Evolutionary conservation across 140 eudicot genomes (phyloP).

Genomic region (Senecio squalidus): DNA sequence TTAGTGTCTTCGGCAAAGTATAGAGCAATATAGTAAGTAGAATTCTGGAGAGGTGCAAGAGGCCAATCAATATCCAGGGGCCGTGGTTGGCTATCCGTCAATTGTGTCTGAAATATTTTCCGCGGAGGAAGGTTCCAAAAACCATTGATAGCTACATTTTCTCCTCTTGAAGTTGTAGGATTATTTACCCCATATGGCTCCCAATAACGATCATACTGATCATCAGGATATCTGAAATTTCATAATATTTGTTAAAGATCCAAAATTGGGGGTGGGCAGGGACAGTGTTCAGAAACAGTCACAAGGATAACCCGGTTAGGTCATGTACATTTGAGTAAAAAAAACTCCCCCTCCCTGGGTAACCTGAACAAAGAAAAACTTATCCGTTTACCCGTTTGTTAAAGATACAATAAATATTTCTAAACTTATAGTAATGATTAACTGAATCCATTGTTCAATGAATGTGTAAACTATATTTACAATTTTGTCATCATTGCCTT

Average conservation of each 20-base stretch:
- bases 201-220: conserved; percentile 82
- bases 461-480: no score
- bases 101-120: conserved; percentile 59
- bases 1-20: conserved; percentile 72
- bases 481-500: no score
- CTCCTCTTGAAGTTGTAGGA: conserved; percentile 31
- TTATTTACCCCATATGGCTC: conserved; percentile 54
- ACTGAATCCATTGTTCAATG: no score
- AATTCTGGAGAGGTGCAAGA: conserved; percentile 39
- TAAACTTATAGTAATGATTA: no score
- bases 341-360: no score
- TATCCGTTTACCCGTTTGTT: no score
- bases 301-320: no score
- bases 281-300: no score
- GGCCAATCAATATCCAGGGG: conserved; percentile 77
- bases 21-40: conserved; percentile 66
- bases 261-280: not conserved
- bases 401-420: no score
- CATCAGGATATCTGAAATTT: conserved; percentile 71
- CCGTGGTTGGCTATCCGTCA: conserved; percentile 21
- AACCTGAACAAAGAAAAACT: no score
- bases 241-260: not conserved
- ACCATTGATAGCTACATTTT: conserved; percentile 54
- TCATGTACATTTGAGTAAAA: no score
- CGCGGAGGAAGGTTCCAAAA: conserved; percentile 74